Evolutionary conservation across 306 rosid genomes (phyloP).

Genomic region (Canavalia ensiformis): DNA sequence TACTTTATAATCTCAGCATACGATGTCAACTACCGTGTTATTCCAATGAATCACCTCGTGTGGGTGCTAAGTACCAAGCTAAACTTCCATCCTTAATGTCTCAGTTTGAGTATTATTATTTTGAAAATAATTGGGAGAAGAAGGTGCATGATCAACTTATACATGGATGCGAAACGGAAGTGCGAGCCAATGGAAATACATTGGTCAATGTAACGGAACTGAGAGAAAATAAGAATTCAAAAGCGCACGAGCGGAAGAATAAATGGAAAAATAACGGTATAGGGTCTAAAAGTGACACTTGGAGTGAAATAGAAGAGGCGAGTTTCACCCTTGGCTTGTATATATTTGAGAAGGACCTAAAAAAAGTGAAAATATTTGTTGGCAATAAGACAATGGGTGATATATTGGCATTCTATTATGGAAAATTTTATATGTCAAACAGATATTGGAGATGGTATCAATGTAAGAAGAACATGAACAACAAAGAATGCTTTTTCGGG

Average conservation of each 20-base stretch:
- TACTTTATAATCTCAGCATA: too few species aligned
- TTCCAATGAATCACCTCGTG: conserved; percentile 60
- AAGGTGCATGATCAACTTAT: conserved; percentile 8
- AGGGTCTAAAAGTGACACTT: conserved; percentile 48
- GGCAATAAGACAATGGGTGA: conserved; percentile 67
- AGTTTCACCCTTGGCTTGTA: conserved; percentile 71
- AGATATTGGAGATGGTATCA: conserved; percentile 60
- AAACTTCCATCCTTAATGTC: conserved; percentile 54
- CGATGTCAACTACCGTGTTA: conserved; percentile 22
- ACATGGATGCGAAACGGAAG: conserved; percentile 35
- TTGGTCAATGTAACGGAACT: neutral
- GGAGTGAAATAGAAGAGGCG: conserved; percentile 64
- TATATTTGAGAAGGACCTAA: conserved; percentile 67
- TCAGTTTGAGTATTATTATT: conserved; percentile 37
- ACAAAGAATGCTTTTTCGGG: conserved; percentile 55
- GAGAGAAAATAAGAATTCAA: too few species aligned
- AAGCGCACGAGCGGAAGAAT: conserved; percentile 3
- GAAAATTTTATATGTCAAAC: conserved; percentile 62
- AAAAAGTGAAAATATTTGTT: conserved; percentile 59
- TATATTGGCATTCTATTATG: conserved; percentile 65
- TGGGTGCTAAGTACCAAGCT: conserved; percentile 66
- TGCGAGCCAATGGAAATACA: conserved; percentile 21
- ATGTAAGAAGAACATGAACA: conserved; percentile 51
- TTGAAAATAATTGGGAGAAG: neutral
- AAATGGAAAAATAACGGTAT: conserved; percentile 43